Percentiles rank a stretch among this genome's conserved stretches.
Conservation (phyloP, 139 green algal species). For the Coelastrella sp. region DNA sequence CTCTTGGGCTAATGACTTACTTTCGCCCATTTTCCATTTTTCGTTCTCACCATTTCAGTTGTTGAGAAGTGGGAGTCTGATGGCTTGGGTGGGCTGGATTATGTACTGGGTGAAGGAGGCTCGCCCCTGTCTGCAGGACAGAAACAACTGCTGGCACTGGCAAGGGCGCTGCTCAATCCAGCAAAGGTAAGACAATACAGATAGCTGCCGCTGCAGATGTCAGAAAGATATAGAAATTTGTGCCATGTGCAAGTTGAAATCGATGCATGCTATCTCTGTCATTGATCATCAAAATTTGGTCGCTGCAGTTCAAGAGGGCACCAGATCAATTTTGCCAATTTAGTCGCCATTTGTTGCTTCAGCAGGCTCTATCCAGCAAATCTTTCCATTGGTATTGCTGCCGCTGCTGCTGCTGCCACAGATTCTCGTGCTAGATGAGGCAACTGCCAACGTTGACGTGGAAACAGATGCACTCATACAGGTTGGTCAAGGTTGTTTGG, state of each 20-base stretch:
- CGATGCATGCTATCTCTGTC: too few species aligned
- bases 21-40: not conserved
- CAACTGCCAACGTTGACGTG: slow-evolving; percentile 91
- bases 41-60: slow-evolving; percentile 52
- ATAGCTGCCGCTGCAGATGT: not conserved
- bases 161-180: slow-evolving; percentile 85
- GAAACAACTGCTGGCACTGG: slow-evolving; percentile 94
- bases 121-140: slow-evolving; percentile 89
- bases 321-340: too few species aligned
- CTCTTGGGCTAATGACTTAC: not conserved
- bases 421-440: slow-evolving; percentile 91
- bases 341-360: not conserved
- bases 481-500: slow-evolving; percentile 35
- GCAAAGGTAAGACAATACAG: slow-evolving; percentile 54
- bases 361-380: not conserved
- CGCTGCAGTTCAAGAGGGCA: not conserved
- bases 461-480: slow-evolving; percentile 89
- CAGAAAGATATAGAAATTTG: not conserved
- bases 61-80: slow-evolving; percentile 60
- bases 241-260: not conserved
- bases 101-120: slow-evolving; percentile 84
- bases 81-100: slow-evolving; percentile 64
- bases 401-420: slow-evolving; percentile 1
- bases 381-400: not conserved
- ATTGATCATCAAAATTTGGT: not conserved